These are phyloP conservation scores for Boletus sensibilis DNA, from an alignment of 768 basidiomycete species.

Conservation along the genomic window DNA sequence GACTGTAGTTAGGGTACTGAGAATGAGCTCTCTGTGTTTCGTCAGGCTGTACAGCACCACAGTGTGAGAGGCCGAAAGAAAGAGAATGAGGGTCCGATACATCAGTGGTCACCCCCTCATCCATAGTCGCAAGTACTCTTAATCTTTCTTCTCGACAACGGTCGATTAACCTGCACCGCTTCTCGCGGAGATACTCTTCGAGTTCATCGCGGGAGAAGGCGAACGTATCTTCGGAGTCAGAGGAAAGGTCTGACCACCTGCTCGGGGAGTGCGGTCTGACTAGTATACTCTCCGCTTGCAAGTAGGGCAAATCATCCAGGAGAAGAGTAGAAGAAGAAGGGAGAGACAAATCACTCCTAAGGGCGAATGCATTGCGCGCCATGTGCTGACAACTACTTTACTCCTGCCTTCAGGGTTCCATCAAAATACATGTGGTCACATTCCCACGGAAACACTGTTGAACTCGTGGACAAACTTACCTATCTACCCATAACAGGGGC, in stretches of 20 bases:
- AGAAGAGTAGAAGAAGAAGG: slow-evolving; percentile 43
- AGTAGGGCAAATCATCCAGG: slow-evolving; percentile 48
- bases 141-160: slow-evolving; percentile 64
- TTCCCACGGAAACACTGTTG: slow-evolving; percentile 23
- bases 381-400: slow-evolving; percentile 5
- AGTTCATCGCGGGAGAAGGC: slow-evolving; percentile 60
- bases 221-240: slow-evolving; percentile 85
- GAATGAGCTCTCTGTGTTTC: too few species aligned
- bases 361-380: not conserved
- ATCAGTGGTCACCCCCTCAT: slow-evolving; percentile 68
- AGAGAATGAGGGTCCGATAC: not conserved
- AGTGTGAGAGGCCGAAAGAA: too few species aligned
- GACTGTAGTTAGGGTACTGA: too few species aligned
- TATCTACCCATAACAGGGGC: slow-evolving; percentile 68
- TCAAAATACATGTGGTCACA: slow-evolving; percentile 5
- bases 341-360: slow-evolving; percentile 15
- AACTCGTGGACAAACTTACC: slow-evolving; percentile 55
- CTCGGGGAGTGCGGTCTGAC: slow-evolving; percentile 43
- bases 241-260: slow-evolving; percentile 84
- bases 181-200: slow-evolving; percentile 65
- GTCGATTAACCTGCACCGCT: slow-evolving; percentile 63
- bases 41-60: too few species aligned
- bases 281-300: not conserved
- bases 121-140: slow-evolving; percentile 51
- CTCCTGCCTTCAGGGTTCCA: slow-evolving; percentile 8